These are phyloP conservation scores for Oxytropis ochrocephala DNA, from an alignment of 306 rosid genomes.

Conservation along the genomic window DNA sequence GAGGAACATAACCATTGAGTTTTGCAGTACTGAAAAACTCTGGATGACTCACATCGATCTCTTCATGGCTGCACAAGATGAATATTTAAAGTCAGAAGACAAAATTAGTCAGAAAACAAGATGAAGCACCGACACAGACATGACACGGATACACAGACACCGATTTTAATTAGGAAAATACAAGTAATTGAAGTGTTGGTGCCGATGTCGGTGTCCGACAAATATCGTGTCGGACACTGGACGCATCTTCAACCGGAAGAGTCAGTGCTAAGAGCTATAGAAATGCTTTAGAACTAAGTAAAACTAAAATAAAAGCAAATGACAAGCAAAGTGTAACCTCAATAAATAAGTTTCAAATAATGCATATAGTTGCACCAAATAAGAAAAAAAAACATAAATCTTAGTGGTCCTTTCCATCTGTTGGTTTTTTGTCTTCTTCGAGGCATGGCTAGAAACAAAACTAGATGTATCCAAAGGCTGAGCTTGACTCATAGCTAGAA, in stretches of 20 bases:
- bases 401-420: neutral
- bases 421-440: neutral
- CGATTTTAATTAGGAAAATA: no score
- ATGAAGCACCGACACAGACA: no score
- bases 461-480: slow-evolving; percentile 11
- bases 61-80: slow-evolving; percentile 83
- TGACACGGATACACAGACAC: no score
- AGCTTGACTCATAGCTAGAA: slow-evolving; percentile 8
- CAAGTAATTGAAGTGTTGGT: no score
- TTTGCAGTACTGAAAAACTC: slow-evolving; percentile 85
- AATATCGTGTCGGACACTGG: no score
- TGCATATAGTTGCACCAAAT: neutral
- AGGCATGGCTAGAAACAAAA: neutral
- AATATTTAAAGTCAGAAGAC: slow-evolving; percentile 8
- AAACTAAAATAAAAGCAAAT: neutral
- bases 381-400: slow-evolving; percentile 5
- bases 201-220: no score
- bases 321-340: neutral
- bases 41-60: slow-evolving; percentile 94
- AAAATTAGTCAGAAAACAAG: no score
- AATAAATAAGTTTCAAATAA: neutral
- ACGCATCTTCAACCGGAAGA: no score
- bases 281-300: neutral
- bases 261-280: no score
- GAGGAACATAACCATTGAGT: slow-evolving; percentile 76